Evolutionary conservation across 495 filamentous ascomycete genomes (phyloP).

Genomic region (Xylaria grammica): DNA sequence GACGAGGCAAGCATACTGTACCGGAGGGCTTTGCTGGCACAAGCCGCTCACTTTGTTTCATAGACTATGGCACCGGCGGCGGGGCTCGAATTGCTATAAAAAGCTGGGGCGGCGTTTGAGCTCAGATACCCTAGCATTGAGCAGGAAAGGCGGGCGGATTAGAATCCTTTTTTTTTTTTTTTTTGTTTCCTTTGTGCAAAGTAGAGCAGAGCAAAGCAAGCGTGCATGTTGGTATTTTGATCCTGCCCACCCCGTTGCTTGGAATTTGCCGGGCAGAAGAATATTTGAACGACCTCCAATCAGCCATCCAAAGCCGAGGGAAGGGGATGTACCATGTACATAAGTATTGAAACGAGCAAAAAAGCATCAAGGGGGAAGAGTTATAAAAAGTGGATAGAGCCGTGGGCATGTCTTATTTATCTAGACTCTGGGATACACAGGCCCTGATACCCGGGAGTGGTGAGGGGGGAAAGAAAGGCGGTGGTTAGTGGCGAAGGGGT

Average conservation of each 20-base stretch:
- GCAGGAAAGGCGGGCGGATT: not conserved
- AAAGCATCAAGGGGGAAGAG: too few relatives aligned
- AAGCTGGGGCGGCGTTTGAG: constrained; percentile 12
- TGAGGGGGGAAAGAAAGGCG: too few relatives aligned
- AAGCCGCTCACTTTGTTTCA: not conserved
- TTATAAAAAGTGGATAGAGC: too few relatives aligned
- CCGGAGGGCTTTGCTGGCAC: not conserved
- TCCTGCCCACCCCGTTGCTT: not conserved
- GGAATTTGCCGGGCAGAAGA: not conserved
- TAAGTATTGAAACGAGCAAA: too few relatives aligned
- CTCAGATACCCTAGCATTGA: constrained; percentile 12
- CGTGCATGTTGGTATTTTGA: constrained; percentile 19
- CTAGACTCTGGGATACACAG: too few relatives aligned
- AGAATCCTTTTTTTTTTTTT: constrained; percentile 14
- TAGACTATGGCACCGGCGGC: not conserved
- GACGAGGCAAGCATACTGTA: not conserved
- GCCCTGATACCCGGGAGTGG: too few relatives aligned
- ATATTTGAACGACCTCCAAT: too few relatives aligned
- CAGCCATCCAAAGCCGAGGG: too few relatives aligned
- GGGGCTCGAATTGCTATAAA: not conserved
- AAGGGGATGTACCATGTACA: too few relatives aligned
- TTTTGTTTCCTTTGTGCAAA: constrained; percentile 13
- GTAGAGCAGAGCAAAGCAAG: constrained; percentile 21
- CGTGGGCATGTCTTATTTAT: too few relatives aligned
- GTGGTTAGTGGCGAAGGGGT: too few relatives aligned